Percentiles rank a stretch among this genome's conserved stretches.
phyloP scores from a whole-genome alignment of 75 land plant genomes.

The Sequoia sempervirens region DNA sequence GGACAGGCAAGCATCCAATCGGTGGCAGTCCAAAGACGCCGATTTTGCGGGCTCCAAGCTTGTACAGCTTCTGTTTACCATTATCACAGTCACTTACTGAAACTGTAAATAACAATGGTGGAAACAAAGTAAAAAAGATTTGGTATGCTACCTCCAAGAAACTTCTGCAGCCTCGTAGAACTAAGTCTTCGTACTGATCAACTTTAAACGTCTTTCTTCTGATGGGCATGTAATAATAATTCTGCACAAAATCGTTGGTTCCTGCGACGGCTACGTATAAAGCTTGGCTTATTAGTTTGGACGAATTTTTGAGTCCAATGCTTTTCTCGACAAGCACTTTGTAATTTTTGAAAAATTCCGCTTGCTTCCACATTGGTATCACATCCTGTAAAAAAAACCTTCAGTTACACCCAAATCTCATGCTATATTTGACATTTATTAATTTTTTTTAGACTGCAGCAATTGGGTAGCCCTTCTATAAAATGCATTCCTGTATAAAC shows the following conservation, averaged over 20 bases:
- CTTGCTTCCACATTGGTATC: slow-evolving; percentile 9
- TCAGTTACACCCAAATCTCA: no score
- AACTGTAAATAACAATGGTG: neutral
- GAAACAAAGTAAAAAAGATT: neutral
- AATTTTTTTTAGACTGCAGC: no score
- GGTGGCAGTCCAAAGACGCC: neutral
- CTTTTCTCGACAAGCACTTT: neutral
- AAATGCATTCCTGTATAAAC: no score
- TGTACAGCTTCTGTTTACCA: slow-evolving; percentile 2
- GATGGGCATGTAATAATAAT: slow-evolving; percentile 17
- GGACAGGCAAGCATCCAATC: slow-evolving; percentile 4
- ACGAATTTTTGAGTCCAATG: slow-evolving; percentile 14
- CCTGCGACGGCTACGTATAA: slow-evolving; percentile 32
- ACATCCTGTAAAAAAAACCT: no score
- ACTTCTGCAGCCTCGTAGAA: neutral
- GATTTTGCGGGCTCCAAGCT: slow-evolving; percentile 9
- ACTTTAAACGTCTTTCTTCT: slow-evolving; percentile 5
- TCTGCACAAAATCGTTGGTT: slow-evolving; percentile 36
- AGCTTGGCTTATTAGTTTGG: slow-evolving; percentile 17
- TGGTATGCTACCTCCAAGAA: neutral
- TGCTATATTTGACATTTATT: no score
- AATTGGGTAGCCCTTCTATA: no score
- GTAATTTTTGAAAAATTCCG: neutral
- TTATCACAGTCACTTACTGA: neutral
- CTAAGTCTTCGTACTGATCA: slow-evolving; percentile 20